Evolutionary conservation across 441 rosid species (phyloP).

Genomic region (Erysimum cheiri): DNA sequence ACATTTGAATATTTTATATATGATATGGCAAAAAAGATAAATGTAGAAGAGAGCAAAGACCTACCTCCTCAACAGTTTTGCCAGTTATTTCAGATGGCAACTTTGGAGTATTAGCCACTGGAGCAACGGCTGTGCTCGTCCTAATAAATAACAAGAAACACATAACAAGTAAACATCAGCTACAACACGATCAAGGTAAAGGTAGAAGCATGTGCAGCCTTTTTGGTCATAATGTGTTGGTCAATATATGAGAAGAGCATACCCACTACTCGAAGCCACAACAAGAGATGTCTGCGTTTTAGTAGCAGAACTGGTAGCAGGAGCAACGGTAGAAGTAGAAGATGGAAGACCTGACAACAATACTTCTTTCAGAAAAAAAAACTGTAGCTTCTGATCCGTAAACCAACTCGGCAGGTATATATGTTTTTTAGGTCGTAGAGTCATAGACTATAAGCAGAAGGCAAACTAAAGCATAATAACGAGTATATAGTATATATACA

Average conservation of each 20-base stretch:
- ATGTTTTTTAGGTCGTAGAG: neutral
- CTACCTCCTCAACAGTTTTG: conserved; percentile 94
- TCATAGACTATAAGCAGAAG: conserved; percentile 18
- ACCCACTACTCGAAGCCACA: conserved; percentile 82
- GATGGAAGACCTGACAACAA: conserved; percentile 58
- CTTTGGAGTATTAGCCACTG: conserved; percentile 64
- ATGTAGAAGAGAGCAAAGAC: conserved; percentile 21
- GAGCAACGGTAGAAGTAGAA: conserved; percentile 58
- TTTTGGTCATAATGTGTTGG: neutral
- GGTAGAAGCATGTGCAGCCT: conserved; percentile 6
- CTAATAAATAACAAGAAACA: conserved; percentile 47
- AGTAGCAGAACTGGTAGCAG: conserved; percentile 52
- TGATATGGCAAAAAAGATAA: neutral
- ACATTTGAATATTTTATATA: neutral
- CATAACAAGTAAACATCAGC: conserved; percentile 33
- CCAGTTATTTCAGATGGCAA: conserved; percentile 92
- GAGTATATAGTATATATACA: neutral
- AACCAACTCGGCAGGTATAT: neutral
- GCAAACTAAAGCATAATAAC: neutral
- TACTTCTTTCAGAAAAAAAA: conserved; percentile 5
- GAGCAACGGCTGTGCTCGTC: conserved; percentile 61
- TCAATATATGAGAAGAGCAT: conserved; percentile 42
- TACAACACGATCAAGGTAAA: conserved; percentile 9
- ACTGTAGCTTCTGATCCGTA: neutral
- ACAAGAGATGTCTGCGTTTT: conserved; percentile 62